Evolutionary conservation across 2,329 filamentous ascomycete genomes (phyloP), one percentile per base, ranked within the genome.

Genomic region (Drechslerella dactyloides): DNA sequence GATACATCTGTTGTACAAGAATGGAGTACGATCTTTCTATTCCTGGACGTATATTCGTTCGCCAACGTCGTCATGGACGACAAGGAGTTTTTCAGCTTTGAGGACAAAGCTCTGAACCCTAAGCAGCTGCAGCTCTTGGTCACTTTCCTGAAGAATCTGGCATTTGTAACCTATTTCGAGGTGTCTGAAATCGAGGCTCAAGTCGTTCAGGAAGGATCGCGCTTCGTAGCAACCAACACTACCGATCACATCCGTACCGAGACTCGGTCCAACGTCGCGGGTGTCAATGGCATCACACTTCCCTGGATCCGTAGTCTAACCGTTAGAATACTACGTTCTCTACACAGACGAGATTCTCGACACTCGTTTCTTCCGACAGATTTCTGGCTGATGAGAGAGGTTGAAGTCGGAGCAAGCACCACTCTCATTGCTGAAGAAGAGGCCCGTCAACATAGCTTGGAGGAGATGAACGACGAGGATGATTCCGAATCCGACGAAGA

Each of bases 11-110:
- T 23, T 17, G 48, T 48, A n/a, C n/a, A n/a, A n/a, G 91, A 97
- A 78, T 99, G 94, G 94, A 88, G 89, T 17, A 88, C 94, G 0
- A 86, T 96, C 46, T 82, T 97, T 0, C 84, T 99, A 0, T 97
- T 99, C 77, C 84, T 99, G 4, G 94, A 99, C 76, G 84, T 99
- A 0, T 99, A 97, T 78, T 91, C 90, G 1, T 97, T 97, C 78
- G 87, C 97, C 1, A 82, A 97, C 11, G 90, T 94, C 75, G 86
- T 97, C 35, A 96, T 93, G 78, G 94, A 99, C 75, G 94, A 99
- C 74, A 93, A 97, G 75, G 94, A 99, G 76, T 99, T 99, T 78
- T 89, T 96, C 73, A 85, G 86, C 64, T 83, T 84, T 62, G 81
- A 85, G 73, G 81, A 79, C 79, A 82, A 81, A 8, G 88, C 90